Base-by-base conservation (phyloP, 2,329 filamentous ascomycete species). In the Botryotinia convoluta region DNA sequence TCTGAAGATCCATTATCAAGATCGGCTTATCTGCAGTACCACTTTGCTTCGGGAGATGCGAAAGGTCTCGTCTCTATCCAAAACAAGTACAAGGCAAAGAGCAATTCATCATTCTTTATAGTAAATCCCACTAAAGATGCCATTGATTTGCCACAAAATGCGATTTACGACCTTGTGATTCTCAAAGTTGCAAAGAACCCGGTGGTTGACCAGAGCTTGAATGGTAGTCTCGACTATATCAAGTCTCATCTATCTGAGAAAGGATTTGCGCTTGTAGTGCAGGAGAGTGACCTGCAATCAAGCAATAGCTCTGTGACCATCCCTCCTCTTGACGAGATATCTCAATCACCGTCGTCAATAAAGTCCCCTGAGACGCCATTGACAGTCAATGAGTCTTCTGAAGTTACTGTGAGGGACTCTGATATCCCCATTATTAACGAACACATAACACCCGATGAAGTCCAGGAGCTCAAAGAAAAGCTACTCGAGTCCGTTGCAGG, bases 51-150 rank as follows among this genome's bases (percentile, higher is more conserved):
- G 16, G 26, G 16, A 20, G 32, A 67, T 26, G 44, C 64, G 10
- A 48, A 32, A 37, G 45, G 16, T 51, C 29, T 77, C 37, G 60
- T 76, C 26, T 63, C 45, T 37, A 14, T 60, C 32, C 32, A 37
- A 37, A 60, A 22, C 59, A 60, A 60, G 59, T 60, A 60, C 59
- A 37, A 60, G 67, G 54, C 26, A 72, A 76, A 45, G 74, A 74
- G 42, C 37, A 54, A 51, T n/a, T 35, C 45, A 20, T 60, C 59
- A 22, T 60, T 60, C 32, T 60, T 60, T 12, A 32, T 60, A 22
- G 2, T 60, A 10, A 60, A 60, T 10, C 18, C 32, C 59, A 60
- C 59, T 37, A 26, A 60, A 60, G 32, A 60, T 6, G 32, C 32
- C 59, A 26, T 37, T 18, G 20, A 26, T 12, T 60, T 60, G 20